A percentile compares a stretch with the other conserved stretches of the same genome.
These are phyloP conservation scores for Chlorophyllum brunneum DNA, from an alignment of 768 basidiomycete species.

Conservation along the genomic window DNA sequence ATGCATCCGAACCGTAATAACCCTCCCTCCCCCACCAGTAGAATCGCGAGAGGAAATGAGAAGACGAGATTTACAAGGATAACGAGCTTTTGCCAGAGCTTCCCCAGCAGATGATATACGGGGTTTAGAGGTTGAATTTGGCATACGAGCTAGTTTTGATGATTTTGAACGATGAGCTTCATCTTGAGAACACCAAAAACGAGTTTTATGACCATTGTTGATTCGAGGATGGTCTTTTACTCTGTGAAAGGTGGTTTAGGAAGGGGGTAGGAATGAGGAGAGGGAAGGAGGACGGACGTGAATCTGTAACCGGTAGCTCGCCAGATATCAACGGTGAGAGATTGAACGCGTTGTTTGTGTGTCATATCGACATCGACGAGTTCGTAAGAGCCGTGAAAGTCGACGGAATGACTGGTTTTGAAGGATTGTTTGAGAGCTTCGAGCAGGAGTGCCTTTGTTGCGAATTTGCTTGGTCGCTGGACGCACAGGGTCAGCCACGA, in stretches of 20 bases:
- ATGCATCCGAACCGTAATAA: constrained; percentile 40
- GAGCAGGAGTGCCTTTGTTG: constrained; percentile 28
- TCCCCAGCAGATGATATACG: constrained; percentile 34
- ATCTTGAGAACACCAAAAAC: constrained; percentile 51
- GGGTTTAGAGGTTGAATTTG: constrained; percentile 25
- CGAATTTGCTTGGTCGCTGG: constrained; percentile 26
- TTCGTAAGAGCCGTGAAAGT: constrained; percentile 40
- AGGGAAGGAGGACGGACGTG: constrained; percentile 32
- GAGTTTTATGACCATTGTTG: constrained; percentile 45
- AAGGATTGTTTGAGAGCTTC: constrained; percentile 30
- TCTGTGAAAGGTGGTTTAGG: constrained; percentile 20
- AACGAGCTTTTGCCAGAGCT: constrained; percentile 36
- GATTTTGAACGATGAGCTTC: constrained; percentile 39
- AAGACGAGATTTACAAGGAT: constrained; percentile 41
- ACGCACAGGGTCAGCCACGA: not conserved
- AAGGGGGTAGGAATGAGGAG: constrained; percentile 4
- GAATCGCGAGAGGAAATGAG: constrained; percentile 41
- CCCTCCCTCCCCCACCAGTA: constrained; percentile 15
- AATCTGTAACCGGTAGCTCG: constrained; percentile 46
- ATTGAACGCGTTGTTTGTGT: constrained; percentile 41
- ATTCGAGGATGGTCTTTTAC: constrained; percentile 47
- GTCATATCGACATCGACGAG: constrained; percentile 23
- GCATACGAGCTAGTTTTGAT: constrained; percentile 24
- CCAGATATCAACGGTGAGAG: constrained; percentile 42
- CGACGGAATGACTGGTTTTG: constrained; percentile 29